Evolutionary conservation across 2,329 filamentous ascomycete genomes (phyloP).

Genomic region (Ascochyta koolunga): DNA sequence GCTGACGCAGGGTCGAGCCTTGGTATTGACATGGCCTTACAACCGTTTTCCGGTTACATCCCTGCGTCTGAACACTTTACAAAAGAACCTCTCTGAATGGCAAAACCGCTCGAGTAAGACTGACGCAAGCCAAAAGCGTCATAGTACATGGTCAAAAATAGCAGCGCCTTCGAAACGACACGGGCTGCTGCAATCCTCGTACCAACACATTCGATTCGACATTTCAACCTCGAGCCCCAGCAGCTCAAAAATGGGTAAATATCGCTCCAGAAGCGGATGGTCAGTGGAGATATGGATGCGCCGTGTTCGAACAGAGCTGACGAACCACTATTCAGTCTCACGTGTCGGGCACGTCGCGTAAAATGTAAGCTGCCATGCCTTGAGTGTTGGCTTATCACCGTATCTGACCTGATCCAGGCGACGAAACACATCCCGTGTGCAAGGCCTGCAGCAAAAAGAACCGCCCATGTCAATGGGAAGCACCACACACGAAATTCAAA

Average conservation of each 20-base stretch:
- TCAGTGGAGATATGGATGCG: slow-evolving; percentile 21
- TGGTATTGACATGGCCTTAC: not conserved
- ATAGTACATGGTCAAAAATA: not conserved
- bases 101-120: not conserved
- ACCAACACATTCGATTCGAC: slow-evolving; percentile 17
- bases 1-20: not conserved
- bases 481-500: slow-evolving; percentile 34
- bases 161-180: slow-evolving; percentile 4
- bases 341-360: slow-evolving; percentile 40
- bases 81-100: not conserved
- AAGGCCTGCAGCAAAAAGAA: slow-evolving; percentile 43
- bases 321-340: slow-evolving; percentile 26
- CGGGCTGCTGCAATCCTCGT: not conserved
- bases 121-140: slow-evolving; percentile 1
- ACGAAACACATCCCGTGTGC: slow-evolving; percentile 37
- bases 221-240: not conserved
- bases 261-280: slow-evolving; percentile 41
- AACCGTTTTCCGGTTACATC: not conserved
- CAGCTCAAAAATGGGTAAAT: slow-evolving; percentile 32
- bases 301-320: not conserved
- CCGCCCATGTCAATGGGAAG: slow-evolving; percentile 39
- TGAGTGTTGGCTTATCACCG: not conserved
- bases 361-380: slow-evolving; percentile 30
- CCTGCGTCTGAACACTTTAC: not conserved
- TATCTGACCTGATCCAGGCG: slow-evolving; percentile 22